Percentiles rank a stretch among this genome's conserved stretches.
These are phyloP conservation scores for Aspergillus cejpii DNA, from an alignment of 2,329 filamentous ascomycete genomes.

Conservation along the genomic window DNA sequence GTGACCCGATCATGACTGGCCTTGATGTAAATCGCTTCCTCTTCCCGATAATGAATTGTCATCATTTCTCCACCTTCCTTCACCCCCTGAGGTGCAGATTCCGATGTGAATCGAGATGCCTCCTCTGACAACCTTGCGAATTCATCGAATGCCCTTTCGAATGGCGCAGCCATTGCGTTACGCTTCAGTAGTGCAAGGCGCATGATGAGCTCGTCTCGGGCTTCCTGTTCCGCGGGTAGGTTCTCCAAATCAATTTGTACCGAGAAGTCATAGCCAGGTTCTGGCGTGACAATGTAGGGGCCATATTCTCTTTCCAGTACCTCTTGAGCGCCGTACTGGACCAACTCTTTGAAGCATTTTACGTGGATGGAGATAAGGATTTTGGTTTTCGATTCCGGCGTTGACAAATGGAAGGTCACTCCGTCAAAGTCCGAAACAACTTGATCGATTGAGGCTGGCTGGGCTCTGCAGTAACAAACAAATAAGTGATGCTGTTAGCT, in stretches of 20 bases:
- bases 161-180: conserved; percentile 97
- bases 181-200: conserved; percentile 90
- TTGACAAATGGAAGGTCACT: conserved; percentile 97
- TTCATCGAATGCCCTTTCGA: conserved; percentile 93
- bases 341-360: conserved; percentile 86
- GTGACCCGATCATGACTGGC: conserved; percentile 95
- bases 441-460: conserved; percentile 88
- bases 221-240: conserved; percentile 76
- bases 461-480: conserved; percentile 52
- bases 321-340: conserved; percentile 85
- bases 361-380: conserved; percentile 93
- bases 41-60: conserved; percentile 95
- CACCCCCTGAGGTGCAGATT: conserved; percentile 86
- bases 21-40: conserved; percentile 98
- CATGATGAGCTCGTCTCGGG: conserved; percentile 74
- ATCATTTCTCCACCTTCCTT: conserved; percentile 86
- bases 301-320: conserved; percentile 94
- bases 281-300: conserved; percentile 76
- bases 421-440: conserved; percentile 98
- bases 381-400: conserved; percentile 85
- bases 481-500: conserved; percentile 30
- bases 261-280: conserved; percentile 94
- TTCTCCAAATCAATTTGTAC: conserved; percentile 82
- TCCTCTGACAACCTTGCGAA: conserved; percentile 80
- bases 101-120: conserved; percentile 84